Evolutionary conservation across 2,329 filamentous ascomycete genomes (phyloP).

Genomic region (Decorospora gaudefroyi): DNA sequence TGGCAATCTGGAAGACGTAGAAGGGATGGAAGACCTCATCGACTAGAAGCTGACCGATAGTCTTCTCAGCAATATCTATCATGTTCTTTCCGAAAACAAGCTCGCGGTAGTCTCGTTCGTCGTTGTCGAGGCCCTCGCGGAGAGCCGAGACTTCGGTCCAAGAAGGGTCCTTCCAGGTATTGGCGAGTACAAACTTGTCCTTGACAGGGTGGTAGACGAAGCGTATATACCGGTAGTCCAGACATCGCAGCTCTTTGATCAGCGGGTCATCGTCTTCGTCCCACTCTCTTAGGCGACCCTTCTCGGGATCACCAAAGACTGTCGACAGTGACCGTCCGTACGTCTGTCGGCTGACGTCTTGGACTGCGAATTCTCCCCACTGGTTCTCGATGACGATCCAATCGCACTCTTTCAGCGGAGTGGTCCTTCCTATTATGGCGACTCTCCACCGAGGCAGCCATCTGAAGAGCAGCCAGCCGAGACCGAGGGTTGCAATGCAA

Average conservation of each 20-base stretch:
- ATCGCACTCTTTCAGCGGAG: constrained; percentile 72
- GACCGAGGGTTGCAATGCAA: constrained; percentile 72
- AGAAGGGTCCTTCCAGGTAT: constrained; percentile 89
- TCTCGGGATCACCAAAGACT: constrained; percentile 70
- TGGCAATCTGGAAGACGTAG: constrained; percentile 97
- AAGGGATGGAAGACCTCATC: constrained; percentile 98
- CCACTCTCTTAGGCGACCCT: constrained; percentile 68
- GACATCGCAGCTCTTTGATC: constrained; percentile 71
- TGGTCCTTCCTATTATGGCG: constrained; percentile 69
- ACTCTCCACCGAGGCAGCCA: constrained; percentile 92
- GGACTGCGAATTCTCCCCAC: constrained; percentile 89
- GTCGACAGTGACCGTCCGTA: constrained; percentile 68
- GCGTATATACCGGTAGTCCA: constrained; percentile 93
- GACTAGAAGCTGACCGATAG: constrained; percentile 76
- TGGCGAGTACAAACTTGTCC: constrained; percentile 85
- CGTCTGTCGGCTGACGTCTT: constrained; percentile 64
- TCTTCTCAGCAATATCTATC: constrained; percentile 93
- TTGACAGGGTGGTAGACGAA: constrained; percentile 88
- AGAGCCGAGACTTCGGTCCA: constrained; percentile 81
- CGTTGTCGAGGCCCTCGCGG: constrained; percentile 79
- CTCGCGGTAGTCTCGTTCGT: constrained; percentile 82
- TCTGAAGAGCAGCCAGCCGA: constrained; percentile 81
- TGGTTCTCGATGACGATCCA: constrained; percentile 98
- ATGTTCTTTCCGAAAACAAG: constrained; percentile 86
- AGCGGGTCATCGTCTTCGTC: constrained; percentile 76